Conservation (phyloP, 257 asterid species). For the Solanum arcanum region DNA sequence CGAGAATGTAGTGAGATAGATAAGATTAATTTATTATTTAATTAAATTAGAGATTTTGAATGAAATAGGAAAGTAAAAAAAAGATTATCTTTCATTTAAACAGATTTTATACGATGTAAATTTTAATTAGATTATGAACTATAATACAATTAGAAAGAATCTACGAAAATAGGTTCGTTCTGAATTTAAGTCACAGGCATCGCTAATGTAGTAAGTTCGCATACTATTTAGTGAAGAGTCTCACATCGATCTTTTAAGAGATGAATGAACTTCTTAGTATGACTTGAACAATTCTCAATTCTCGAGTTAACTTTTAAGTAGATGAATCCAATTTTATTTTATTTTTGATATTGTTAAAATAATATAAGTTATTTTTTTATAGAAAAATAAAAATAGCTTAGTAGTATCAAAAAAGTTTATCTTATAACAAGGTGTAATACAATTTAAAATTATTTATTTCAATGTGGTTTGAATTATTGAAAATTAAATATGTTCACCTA, state of each 20-base stretch:
- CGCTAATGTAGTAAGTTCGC: not conserved
- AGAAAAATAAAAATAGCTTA: not conserved
- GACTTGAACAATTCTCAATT: no score
- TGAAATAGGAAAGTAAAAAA: not conserved
- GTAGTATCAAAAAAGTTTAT: not conserved
- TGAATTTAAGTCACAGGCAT: not conserved
- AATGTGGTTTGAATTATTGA: not conserved
- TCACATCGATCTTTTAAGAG: not conserved
- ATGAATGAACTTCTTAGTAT: no score
- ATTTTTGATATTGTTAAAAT: not conserved
- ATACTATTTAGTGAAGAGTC: not conserved
- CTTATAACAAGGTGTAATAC: not conserved
- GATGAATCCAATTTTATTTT: not conserved
- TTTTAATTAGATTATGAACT: not conserved
- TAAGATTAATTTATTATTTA: not conserved
- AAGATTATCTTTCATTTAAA: not conserved
- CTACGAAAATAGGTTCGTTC: not conserved
- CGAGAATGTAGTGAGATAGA: not conserved
- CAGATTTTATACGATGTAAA: fast-evolving
- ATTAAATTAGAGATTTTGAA: not conserved
- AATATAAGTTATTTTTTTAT: not conserved
- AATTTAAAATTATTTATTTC: not conserved
- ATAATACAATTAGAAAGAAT: not conserved
- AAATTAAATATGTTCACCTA: not conserved
- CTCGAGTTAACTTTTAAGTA: not conserved